Evolutionary conservation across 2,329 filamentous ascomycete genomes (phyloP), one percentile per base, ranked within the genome.

Genomic region (Apiospora sp.): DNA sequence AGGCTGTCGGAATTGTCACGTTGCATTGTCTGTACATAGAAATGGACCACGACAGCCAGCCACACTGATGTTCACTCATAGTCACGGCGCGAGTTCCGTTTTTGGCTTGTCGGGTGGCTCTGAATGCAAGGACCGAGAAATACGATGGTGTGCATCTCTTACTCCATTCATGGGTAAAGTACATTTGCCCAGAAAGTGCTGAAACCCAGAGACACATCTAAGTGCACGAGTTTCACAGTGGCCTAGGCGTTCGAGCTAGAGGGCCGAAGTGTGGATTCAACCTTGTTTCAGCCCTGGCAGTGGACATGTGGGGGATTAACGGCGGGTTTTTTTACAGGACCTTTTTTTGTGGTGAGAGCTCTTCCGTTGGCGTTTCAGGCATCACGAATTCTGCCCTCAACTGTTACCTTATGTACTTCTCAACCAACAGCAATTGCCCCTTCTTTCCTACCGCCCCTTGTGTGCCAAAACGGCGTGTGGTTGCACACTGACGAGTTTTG

Each of bases 271-370:
- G 58, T 64, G 30, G 58, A 64, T n/a, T 64, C 34, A 64, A 64
- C 34, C 58, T 64, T 64, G 58, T 64, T 64, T 64, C 58, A 64
- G 58, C 58, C 58, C 58, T 64, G 58, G 58, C 58, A 14, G 58
- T 64, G 58, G 58, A 64, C 58, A 64, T 64, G 58, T 41, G 58
- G 58, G 54, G 58, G 58, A 19, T 22, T 37, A n/a, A 41, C 19
- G 34, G 58, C 30, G 30, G 54, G 54, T 14, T 24, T n/a, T n/a
- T 51, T 51, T 6, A 41, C 37, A 10, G 37, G 8, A 41, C 37
- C 27, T 30, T 34, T 30, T 34, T 14, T 13, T 34, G 16, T 13
- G n/a, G 12, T 14, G 27, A 19, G 27, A 58, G 14, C 6, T 27
- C 51, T 16, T 10, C 24, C 27, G 51, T 34, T 61, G 54, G 54